A percentile compares a stretch with the other conserved stretches of the same genome.
Conservation (phyloP, 208 protist genomes). For the Acanthamoeba culbertsoni region DNA sequence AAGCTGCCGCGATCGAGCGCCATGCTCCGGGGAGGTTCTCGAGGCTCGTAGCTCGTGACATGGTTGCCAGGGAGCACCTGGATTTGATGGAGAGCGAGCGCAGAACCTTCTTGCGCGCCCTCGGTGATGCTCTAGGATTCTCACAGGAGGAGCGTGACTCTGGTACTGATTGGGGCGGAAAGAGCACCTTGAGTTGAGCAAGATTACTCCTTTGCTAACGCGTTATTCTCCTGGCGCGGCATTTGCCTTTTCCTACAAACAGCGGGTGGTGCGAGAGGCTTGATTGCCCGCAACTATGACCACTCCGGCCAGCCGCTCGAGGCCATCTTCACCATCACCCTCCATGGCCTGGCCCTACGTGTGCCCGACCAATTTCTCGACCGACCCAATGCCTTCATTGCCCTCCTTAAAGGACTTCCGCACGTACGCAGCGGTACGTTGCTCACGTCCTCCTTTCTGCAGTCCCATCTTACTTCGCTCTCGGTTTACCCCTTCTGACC, state of each 20-base stretch:
- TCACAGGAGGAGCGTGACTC: background rate
- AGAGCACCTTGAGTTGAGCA: too few species aligned
- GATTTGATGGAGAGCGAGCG: background rate
- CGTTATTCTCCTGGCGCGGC: background rate
- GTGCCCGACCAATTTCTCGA: background rate
- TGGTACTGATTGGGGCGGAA: too few species aligned
- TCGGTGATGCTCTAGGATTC: background rate
- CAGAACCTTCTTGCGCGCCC: background rate
- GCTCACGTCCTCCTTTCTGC: background rate
- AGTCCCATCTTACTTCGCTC: too few species aligned
- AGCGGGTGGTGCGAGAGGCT: background rate
- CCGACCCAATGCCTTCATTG: background rate
- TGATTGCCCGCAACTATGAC: background rate
- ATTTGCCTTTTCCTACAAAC: background rate
- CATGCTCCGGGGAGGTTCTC: background rate
- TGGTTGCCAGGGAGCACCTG: background rate
- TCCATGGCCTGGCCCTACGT: background rate
- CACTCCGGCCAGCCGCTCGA: background rate
- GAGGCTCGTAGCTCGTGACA: background rate
- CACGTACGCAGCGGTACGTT: background rate
- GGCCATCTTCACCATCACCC: background rate
- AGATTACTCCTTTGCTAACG: too few species aligned
- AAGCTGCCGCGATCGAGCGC: background rate
- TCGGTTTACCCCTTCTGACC: too few species aligned
- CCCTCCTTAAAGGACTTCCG: background rate